phyloP scores from a whole-genome alignment of 257 asterid genomes.

The Fraxinus excelsior region DNA sequence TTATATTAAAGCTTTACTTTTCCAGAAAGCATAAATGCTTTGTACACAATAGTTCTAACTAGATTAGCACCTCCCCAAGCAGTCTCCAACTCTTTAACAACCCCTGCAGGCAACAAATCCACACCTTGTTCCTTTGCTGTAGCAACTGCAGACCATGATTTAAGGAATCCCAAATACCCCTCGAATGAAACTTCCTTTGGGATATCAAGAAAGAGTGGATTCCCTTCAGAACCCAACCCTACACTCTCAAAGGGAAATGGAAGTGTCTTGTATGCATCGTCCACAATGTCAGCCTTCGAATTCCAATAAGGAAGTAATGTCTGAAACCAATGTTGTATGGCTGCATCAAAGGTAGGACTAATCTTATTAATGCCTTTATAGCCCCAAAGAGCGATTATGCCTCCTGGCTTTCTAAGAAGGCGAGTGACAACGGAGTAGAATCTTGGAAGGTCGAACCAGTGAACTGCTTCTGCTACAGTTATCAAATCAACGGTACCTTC shows the following conservation, averaged over 20 bases:
- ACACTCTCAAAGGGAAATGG: constrained; percentile 38
- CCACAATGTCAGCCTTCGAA: constrained; percentile 6
- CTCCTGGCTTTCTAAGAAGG: constrained; percentile 36
- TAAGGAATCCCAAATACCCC: constrained; percentile 23
- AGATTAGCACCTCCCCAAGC: constrained; percentile 44
- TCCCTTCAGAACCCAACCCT: constrained; percentile 34
- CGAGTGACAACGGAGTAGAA: constrained; percentile 29
- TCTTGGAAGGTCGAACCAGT: constrained; percentile 48
- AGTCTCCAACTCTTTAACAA: constrained; percentile 28
- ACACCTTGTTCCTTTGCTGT: constrained; percentile 37
- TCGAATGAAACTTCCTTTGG: constrained; percentile 31
- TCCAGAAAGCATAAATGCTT: constrained; percentile 33
- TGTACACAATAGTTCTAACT: constrained; percentile 20
- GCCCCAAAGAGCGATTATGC: constrained; percentile 35
- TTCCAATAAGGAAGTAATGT: constrained; percentile 30
- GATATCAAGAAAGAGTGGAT: constrained; percentile 27
- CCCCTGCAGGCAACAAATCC: constrained; percentile 27
- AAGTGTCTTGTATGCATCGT: constrained; percentile 21
- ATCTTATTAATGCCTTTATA: constrained; percentile 16
- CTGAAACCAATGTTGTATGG: neutral
- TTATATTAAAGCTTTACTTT: constrained; percentile 20
- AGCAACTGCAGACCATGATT: constrained; percentile 37
- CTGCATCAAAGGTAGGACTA: constrained; percentile 26
- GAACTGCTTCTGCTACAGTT: constrained; percentile 40
- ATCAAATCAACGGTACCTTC: constrained; percentile 31